Percentiles rank a stretch among this genome's conserved stretches.
phyloP scores from a whole-genome alignment of 164 flowering plant species.

The Piper longum region DNA sequence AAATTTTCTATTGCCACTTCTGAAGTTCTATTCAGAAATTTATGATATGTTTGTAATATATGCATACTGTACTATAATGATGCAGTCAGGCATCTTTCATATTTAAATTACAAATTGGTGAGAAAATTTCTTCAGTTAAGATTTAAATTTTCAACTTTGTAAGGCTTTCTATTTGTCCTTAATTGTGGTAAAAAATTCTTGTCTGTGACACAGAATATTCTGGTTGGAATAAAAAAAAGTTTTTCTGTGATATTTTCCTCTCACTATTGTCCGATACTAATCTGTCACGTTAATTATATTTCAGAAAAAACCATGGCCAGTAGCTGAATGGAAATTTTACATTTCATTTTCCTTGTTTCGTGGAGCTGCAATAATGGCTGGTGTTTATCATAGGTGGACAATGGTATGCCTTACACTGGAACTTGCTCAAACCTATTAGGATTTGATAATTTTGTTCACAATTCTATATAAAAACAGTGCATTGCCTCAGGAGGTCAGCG shows the following conservation, averaged over 20 bases:
- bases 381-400: constrained; percentile 56
- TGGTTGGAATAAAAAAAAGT: neutral
- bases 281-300: neutral
- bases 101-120: no score
- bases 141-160: neutral
- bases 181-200: neutral
- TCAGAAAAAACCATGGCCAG: constrained; percentile 86
- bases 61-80: no score
- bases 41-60: no score
- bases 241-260: neutral
- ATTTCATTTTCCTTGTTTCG: constrained; percentile 74
- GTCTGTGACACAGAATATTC: neutral
- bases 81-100: no score
- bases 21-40: no score
- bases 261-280: neutral
- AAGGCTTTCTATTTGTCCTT: no score
- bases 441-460: neutral
- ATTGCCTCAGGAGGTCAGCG: constrained; percentile 98
- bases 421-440: neutral
- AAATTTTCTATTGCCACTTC: no score
- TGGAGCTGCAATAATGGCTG: constrained; percentile 56
- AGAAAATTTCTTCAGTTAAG: no score
- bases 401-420: constrained; percentile 31
- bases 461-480: constrained; percentile 34
- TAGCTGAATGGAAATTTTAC: constrained; percentile 73